Base-by-base conservation (phyloP, 2,329 filamentous ascomycete species). In the Claviceps paspali region DNA sequence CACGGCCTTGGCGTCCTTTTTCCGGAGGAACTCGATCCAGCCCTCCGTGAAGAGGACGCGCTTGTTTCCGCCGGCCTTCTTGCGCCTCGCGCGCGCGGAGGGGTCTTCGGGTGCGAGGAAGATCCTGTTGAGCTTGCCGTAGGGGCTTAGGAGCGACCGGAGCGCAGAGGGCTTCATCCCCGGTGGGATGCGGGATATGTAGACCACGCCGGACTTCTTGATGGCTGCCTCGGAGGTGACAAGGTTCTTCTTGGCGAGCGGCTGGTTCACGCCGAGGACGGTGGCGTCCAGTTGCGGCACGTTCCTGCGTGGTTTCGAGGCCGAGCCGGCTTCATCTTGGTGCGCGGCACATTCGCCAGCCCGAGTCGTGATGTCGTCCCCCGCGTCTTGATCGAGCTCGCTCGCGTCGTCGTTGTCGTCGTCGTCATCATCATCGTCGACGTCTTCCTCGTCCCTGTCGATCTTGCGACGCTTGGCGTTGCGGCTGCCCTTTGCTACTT, bases 151-250 rank as follows among this genome's bases (percentile, higher is more conserved):
- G 11, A 86, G 74, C 14, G 78, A 76, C 45, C 81, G 76, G 29
- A 91, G 66, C 52, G 87, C 87, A 36, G 68, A 64, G 6, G 83
- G 82, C 50, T 86, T 87, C 82, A 92, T 91, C 58, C 87, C 92
- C 0, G 85, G 85, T 4, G 85, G 84, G 44, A 91, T 74, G 41
- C 84, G 76, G 4, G 82, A 88, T 43, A 92, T 67, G 60, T 91
- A 92, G 42, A 91, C 67, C 10, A 92, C 81, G 44, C 84, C 84
- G 0, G 82, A 85, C 53, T 77, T 80, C 47, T 73, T 75, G 41
- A 80, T 68, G 17, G 76, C 75, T 26, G 70, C 69, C 43, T 76
- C 72, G 9, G 75, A 71, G 5, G 67, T 66, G 28, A 79, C 70
- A 34, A 82, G 70, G 52, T 82, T 80, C 60, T 81, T 77, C 53